These are phyloP conservation scores for Astrocystis sublimbata DNA, from an alignment of 495 filamentous ascomycete species.

Conservation along the genomic window DNA sequence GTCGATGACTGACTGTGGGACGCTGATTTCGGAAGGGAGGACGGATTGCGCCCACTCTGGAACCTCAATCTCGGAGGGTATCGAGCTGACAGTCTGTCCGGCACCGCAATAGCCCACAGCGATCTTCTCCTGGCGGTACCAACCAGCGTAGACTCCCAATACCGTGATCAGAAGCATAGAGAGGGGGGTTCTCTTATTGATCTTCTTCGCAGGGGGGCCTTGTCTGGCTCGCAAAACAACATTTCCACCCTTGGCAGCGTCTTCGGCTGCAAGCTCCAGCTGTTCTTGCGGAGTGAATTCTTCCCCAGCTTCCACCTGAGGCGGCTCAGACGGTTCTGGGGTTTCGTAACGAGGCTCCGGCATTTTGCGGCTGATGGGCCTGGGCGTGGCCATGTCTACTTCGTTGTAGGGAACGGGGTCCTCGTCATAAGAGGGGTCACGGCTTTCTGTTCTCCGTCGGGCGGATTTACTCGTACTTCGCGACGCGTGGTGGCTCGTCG, in stretches of 20 bases:
- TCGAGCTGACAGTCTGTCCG: constrained; percentile 51
- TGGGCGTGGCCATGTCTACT: constrained; percentile 48
- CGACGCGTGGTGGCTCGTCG: constrained; percentile 28
- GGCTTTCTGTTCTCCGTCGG: constrained; percentile 39
- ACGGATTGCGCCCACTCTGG: constrained; percentile 45
- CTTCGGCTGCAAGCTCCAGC: constrained; percentile 68
- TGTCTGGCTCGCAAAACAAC: constrained; percentile 29
- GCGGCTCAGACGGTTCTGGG: constrained; percentile 16
- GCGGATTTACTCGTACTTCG: constrained; percentile 34
- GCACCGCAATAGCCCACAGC: constrained; percentile 93
- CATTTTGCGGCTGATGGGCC: constrained; percentile 13
- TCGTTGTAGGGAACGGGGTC: constrained; percentile 39
- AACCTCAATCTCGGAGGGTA: constrained; percentile 46
- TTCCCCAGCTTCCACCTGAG: constrained; percentile 65
- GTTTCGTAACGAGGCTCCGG: constrained; percentile 24
- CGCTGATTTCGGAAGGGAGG: constrained; percentile 26
- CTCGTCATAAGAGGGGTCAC: constrained; percentile 25
- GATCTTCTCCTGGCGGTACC: constrained; percentile 92
- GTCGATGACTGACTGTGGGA: constrained; percentile 67
- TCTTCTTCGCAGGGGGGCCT: constrained; percentile 24
- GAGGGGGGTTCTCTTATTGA: constrained; percentile 53
- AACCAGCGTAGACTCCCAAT: constrained; percentile 69
- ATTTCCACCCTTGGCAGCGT: constrained; percentile 42
- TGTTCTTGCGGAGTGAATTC: constrained; percentile 94
- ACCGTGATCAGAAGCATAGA: constrained; percentile 67